Evolutionary conservation across 177 flowering plant species (phyloP).

Genomic region (Vitis hybrid): DNA sequence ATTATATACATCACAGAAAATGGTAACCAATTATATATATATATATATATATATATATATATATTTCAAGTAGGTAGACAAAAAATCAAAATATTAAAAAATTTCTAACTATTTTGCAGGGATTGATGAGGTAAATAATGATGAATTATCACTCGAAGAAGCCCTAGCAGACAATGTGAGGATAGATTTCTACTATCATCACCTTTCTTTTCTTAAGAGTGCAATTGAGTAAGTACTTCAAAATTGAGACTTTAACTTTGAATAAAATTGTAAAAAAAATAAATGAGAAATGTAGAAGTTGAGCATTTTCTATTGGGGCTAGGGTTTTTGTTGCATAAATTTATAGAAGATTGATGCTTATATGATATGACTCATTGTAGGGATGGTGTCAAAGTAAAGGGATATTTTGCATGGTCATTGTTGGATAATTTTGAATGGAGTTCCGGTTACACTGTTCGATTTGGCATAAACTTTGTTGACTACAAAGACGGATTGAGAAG

Average conservation of each 20-base stretch:
- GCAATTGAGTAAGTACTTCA: conserved; percentile 41
- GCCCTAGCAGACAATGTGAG: conserved; percentile 40
- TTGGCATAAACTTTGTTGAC: conserved; percentile 55
- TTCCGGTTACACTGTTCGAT: conserved; percentile 47
- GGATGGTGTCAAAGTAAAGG: conserved; percentile 50
- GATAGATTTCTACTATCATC: conserved; percentile 31
- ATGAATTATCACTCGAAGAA: conserved; percentile 23
- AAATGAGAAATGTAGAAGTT: too few species aligned
- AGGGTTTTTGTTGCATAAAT: too few species aligned
- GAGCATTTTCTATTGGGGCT: too few species aligned
- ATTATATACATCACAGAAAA: conserved; percentile 57
- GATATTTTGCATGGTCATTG: conserved; percentile 69
- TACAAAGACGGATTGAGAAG: conserved; percentile 44
- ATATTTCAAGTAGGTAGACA: neutral
- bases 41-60: too few species aligned
- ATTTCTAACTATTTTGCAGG: conserved; percentile 16
- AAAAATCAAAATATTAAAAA: neutral
- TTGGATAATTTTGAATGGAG: conserved; percentile 71
- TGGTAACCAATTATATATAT: conserved; percentile 25
- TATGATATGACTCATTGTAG: conserved; percentile 15
- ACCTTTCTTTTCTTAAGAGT: conserved; percentile 31
- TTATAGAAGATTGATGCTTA: too few species aligned
- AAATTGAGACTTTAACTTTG: too few species aligned
- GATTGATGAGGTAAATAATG: conserved; percentile 39
- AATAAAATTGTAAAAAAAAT: too few species aligned